Evolutionary conservation across 306 rosid genomes (phyloP).

Genomic region (Begonia fuchsioides): DNA sequence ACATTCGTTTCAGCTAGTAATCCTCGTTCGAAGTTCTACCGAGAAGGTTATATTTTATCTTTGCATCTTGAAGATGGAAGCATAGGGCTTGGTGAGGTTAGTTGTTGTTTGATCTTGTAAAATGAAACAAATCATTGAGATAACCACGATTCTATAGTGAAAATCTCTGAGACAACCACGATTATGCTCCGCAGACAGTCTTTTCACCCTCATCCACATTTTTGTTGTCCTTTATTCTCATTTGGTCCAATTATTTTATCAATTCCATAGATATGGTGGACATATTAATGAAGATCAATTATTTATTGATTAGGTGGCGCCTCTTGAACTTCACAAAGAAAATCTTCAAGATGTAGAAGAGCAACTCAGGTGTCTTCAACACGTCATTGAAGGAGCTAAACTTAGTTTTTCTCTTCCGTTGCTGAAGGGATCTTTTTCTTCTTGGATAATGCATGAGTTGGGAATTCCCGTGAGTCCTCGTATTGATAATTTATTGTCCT

Average conservation of each 20-base stretch:
- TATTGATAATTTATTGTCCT: constrained; percentile 1
- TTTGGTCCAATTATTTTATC: constrained; percentile 1
- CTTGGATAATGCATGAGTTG: constrained; percentile 73
- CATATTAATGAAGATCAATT: not conserved
- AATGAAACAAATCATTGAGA: not conserved
- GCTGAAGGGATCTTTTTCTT: constrained; percentile 63
- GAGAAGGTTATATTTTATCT: constrained; percentile 76
- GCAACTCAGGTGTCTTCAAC: constrained; percentile 69
- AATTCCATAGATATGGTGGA: not conserved
- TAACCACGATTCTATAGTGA: too few relatives aligned
- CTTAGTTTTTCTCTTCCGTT: constrained; percentile 52
- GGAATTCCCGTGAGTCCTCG: constrained; percentile 58
- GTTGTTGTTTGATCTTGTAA: constrained; percentile 15
- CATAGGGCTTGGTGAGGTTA: constrained; percentile 87
- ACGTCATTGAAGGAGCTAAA: constrained; percentile 37
- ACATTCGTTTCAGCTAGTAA: constrained; percentile 29
- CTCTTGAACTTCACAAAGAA: constrained; percentile 56
- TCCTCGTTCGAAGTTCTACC: constrained; percentile 25
- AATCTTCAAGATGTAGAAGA: constrained; percentile 63
- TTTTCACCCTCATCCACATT: not conserved
- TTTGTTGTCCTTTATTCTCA: not conserved
- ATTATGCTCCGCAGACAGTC: not conserved
- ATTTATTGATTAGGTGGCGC: constrained; percentile 62
- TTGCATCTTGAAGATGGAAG: constrained; percentile 75
- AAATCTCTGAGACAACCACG: not conserved